Base-by-base conservation (phyloP, 2,329 filamentous ascomycete species). In the Alternaria viburni region DNA sequence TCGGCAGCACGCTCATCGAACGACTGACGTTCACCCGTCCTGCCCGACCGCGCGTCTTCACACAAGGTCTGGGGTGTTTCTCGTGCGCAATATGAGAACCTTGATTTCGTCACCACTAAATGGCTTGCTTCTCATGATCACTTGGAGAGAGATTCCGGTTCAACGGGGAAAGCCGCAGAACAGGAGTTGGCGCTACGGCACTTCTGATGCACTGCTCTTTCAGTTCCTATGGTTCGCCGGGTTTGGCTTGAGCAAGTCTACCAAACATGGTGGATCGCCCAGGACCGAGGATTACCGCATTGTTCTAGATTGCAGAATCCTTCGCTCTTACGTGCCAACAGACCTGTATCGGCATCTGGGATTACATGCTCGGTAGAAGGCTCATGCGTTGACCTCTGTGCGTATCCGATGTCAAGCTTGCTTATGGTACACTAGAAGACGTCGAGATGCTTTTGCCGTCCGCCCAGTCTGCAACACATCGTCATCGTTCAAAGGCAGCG, bases 1-100 rank as follows among this genome's bases (percentile, higher is more conserved):
- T 62, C 56, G 61, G 64, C 65, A 47, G 54, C 43, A 61, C 26
- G 49, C 54, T 56, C 60, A 52, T 68, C 47, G 54, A 51, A 50
- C 54, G 49, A 62, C 47, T 52, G 36, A 51, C 55, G 41, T 45
- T 63, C 54, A 32, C 28, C 46, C 28, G 8, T 44, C 47, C 49
- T 58, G 28, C 58, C 56, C 52, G 61, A 62, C 62, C 69, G 59
- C 64, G 66, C 70, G 63, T 66, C 59, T 54, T 69, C 57, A 55
- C 62, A 58, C 36, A 46, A n/a, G n/a, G 23, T 15, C 46, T 43
- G 57, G 26, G 30, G 52, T 55, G 25, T 41, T 28, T 54, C 32
- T 26, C 46, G 49, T 28, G 61, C 61, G 62, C 65, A 62, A 25
- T 61, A 60, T 66, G 56, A 66, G n/a, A 67, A 65, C 47, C 10